Percentiles rank a stretch among this genome's conserved stretches.
These are phyloP conservation scores for Linnemannia zychae DNA, from an alignment of 192 early-diverging fungal genomes.

Conservation along the genomic window DNA sequence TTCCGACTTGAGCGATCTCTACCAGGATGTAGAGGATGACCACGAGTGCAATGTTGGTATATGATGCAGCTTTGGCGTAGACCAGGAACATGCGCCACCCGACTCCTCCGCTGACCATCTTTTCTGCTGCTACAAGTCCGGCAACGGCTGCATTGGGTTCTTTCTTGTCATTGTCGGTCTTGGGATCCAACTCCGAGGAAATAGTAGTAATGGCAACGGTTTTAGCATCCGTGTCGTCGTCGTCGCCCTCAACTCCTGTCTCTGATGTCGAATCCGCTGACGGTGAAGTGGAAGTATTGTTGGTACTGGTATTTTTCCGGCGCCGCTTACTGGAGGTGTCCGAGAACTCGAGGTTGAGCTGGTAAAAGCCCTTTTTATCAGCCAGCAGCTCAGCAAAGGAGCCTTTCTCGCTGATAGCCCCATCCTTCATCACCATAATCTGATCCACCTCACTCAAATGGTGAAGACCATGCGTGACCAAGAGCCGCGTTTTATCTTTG, in stretches of 20 bases:
- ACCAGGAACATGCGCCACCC: slow-evolving; percentile 80
- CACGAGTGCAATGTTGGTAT: slow-evolving; percentile 53
- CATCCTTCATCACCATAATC: slow-evolving; percentile 81
- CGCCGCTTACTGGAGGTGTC: slow-evolving; percentile 45
- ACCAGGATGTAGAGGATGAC: slow-evolving; percentile 28
- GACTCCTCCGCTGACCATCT: slow-evolving; percentile 83
- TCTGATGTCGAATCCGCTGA: not conserved
- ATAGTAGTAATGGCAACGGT: not conserved
- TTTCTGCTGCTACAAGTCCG: slow-evolving; percentile 79
- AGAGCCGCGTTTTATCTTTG: slow-evolving; percentile 78
- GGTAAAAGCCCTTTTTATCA: slow-evolving; percentile 65
- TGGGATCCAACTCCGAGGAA: not conserved
- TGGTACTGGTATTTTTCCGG: slow-evolving; percentile 4
- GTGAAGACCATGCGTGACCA: slow-evolving; percentile 85
- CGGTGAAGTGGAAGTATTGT: slow-evolving; percentile 1
- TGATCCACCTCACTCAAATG: slow-evolving; percentile 76
- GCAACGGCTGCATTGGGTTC: slow-evolving; percentile 20
- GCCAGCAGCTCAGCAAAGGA: slow-evolving; percentile 70
- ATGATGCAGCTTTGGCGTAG: slow-evolving; percentile 73
- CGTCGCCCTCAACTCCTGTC: slow-evolving; percentile 21
- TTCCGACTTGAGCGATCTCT: slow-evolving; percentile 27
- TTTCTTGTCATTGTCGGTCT: slow-evolving; percentile 1
- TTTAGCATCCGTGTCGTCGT: slow-evolving; percentile 24
- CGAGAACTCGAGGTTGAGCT: slow-evolving; percentile 77
- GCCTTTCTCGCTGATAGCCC: slow-evolving; percentile 76